Evolutionary conservation across 345 rosid species (phyloP), one percentile per base, ranked within the genome.

Genomic region (Camelina hispida): DNA sequence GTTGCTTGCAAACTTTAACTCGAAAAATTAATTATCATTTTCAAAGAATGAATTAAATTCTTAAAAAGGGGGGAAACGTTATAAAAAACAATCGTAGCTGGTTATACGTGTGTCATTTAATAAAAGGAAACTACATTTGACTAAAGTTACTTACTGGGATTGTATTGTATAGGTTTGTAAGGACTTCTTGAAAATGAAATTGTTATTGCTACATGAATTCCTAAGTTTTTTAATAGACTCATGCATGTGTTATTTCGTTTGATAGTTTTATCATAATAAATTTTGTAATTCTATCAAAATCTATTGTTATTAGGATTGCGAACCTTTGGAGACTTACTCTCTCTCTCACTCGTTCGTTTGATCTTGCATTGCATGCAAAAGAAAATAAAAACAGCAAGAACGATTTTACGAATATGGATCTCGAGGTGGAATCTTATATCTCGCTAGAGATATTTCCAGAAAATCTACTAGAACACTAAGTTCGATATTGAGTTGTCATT

Each of bases 1-100:
- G 68, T 59, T 75, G 78, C 61, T 75, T 56, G 28, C 30, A 46
- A 66, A 47, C 66, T 66, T 74, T 57, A 46, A 58, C 46, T 44
- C 18, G 2, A 43, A 62, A 43, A 30, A 3, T 17, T 59, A 59
- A 18, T 13, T 40, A 6, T 20, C 12, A 38, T 47, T 4, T 51
- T 51, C 0, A 10, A 51, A 18, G 28, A 20, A 10, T 18, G 28
- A 51, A 51, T 51, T 18, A 51, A 17, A 48, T 17, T 50, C 54
- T 23, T 50, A 50, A 4, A 50, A 50, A 6, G 50, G 5, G 44
- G 46, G 46, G 4, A 1, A 12, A 42, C 4, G 46, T 12, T 42
- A 11, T 12, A 2, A 14, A 13, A 38, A 38, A 38, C 43, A 38
- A 38, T 9, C n/a, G 13, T 42, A 42, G 6, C 46, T 42, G 15